Base-by-base conservation (phyloP, 805 yeast genomes). In the Dipodascus geniculatus region DNA sequence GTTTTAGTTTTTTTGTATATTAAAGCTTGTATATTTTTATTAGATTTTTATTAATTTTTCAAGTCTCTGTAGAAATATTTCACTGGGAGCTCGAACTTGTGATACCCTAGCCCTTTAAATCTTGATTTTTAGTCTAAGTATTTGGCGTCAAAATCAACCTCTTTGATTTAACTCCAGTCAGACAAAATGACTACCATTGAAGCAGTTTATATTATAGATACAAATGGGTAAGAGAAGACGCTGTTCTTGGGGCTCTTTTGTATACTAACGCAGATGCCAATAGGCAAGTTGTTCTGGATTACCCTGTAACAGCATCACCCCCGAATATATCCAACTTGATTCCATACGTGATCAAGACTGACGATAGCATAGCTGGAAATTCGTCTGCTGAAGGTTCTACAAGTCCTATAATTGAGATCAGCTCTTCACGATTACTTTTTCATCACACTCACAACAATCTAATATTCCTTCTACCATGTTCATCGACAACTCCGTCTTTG, bases 401-500 rank as follows among this genome's bases (percentile, higher is more conserved):
- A 11, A 51, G 51, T 3, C 55, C 56, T 24, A 49, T 63, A 6
- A 48, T 60, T 14, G 61, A 64, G 54, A 48, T 63, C 20, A 56
- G 61, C 44, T 55, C 66, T 8, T 57, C 66, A 33, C 66, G 68
- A 51, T 59, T 67, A 2, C 56, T 68, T 23, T 64, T 59, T 50
- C 59, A 60, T 48, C 61, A 61, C 33, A 55, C 57, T 48, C 59
- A 59, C 31, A 64, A 63, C 23, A 57, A 62, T 11, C 49, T 66
- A 28, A 38, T 54, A 2, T 56, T 71, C 33, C 52, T 64, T 38
- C 51, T 68, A 8, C 69, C 69, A 14, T 68, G 68, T 51, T 55
- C 63, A 2, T 38, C 65, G 2, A 42, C 61, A 1, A 57, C 61
- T 20, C 78, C 81, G 48, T 83, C 86, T 0, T 60, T 79, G 52